phyloP scores from a whole-genome alignment of 441 rosid species.

The Theobroma grandiflorum region DNA sequence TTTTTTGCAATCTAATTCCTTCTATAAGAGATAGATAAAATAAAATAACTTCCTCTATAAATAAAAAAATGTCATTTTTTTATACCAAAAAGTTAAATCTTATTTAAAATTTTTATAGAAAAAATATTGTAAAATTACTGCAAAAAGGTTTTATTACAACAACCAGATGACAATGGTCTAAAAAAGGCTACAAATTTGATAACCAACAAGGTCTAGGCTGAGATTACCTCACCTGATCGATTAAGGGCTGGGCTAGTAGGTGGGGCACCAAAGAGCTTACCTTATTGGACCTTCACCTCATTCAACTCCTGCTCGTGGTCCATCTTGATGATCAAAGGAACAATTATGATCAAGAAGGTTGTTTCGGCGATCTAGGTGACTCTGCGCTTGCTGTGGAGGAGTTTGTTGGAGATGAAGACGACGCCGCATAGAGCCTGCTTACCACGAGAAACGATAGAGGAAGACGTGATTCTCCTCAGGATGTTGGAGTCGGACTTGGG shows the following conservation, averaged over 20 bases:
- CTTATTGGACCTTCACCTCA: slow-evolving; percentile 76
- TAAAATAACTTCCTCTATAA: too few relatives aligned
- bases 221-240: not conserved
- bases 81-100: not conserved
- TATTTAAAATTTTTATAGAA: not conserved
- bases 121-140: slow-evolving; percentile 22
- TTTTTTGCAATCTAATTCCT: too few relatives aligned
- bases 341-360: slow-evolving; percentile 69
- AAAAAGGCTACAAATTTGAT: slow-evolving; percentile 22
- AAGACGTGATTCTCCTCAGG: slow-evolving; percentile 23
- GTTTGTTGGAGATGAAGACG: slow-evolving; percentile 66
- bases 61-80: too few relatives aligned
- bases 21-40: too few relatives aligned
- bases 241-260: slow-evolving; percentile 38
- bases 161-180: slow-evolving; percentile 61
- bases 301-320: slow-evolving; percentile 74
- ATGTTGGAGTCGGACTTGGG: slow-evolving; percentile 22
- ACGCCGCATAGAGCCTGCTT: slow-evolving; percentile 61
- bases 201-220: not conserved
- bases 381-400: slow-evolving; percentile 79
- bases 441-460: slow-evolving; percentile 38
- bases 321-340: slow-evolving; percentile 75
- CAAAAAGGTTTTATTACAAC: slow-evolving; percentile 69
- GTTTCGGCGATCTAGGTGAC: slow-evolving; percentile 92
- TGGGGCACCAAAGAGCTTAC: slow-evolving; percentile 74